Base-by-base conservation (phyloP, 169 alveolate genomes). In the Cryptosporidium sp. region DNA sequence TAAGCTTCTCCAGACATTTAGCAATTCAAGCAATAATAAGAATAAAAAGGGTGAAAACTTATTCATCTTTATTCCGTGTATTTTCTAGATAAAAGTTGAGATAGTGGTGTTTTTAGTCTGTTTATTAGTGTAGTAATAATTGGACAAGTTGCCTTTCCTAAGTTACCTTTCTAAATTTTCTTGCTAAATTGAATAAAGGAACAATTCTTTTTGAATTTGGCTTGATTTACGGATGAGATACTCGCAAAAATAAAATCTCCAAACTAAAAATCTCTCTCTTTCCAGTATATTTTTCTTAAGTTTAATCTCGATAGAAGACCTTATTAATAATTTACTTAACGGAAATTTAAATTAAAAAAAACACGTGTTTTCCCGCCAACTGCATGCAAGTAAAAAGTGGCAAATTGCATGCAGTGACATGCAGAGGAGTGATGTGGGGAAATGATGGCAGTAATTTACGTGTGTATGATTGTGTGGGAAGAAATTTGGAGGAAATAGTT, bases 341-440 rank as follows among this genome's bases (percentile, higher is more conserved):
- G n/a, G 21, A 8, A 41, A 8, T 41, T 41, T 12, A 7, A 41
- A n/a, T n/a, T n/a, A 41, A 41, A 33, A 69, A 37, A 23, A 31
- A 43, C 80, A 69, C 80, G 55, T 41, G 75, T 69, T 18, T 71
- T 71, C 85, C 69, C 85, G 85, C 85, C 85, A 33, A 31, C n/a
- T 51, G 69, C 85, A 71, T 71, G 85, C 85, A 71, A 71, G 67
- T 39, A 69, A 69, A 69, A 43, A 69, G 43, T 65, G 43, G 43
- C 39, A 52, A 16, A 73, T 59, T 73, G 70, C 86, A 73, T 73
- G 86, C 86, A 73, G 51, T 65, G 71, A 31, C 71, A 65, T 31
- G 26, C 12, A 65, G 7, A 10, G 52, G 1, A n/a, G 51, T 18
- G 71, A 23, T 33, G 71, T 65, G 50, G 71, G 50, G 71, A 55